Percentiles rank a stretch among this genome's conserved stretches.
These are phyloP conservation scores for Hordeum pubiflorum DNA, from an alignment of 202 grass and related monocot species.

Conservation along the genomic window DNA sequence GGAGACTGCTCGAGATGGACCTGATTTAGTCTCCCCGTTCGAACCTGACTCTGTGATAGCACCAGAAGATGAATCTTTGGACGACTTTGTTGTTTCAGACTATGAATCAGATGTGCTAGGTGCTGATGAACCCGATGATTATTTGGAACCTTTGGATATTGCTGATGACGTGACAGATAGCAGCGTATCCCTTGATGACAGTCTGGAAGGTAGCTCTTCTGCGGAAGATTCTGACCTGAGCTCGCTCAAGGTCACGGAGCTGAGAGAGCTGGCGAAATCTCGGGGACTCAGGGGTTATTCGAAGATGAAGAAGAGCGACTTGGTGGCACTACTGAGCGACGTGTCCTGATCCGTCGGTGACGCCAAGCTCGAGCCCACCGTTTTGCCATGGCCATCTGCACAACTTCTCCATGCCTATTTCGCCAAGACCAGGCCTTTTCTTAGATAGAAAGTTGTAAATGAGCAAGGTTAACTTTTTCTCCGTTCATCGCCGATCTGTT, in stretches of 20 bases:
- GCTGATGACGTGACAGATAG: background rate
- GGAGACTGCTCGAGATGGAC: slow-evolving; percentile 15
- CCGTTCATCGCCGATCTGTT: slow-evolving; percentile 4
- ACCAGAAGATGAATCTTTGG: slow-evolving; percentile 23
- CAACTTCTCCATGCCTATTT: background rate
- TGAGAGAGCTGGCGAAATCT: slow-evolving; percentile 61
- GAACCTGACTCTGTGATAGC: slow-evolving; percentile 19
- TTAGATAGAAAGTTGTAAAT: slow-evolving; percentile 33
- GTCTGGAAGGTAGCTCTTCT: background rate
- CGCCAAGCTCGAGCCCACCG: background rate
- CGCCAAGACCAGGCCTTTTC: background rate
- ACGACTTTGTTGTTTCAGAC: slow-evolving; percentile 16
- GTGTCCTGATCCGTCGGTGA: background rate
- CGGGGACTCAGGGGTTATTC: slow-evolving; percentile 62
- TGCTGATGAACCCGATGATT: slow-evolving; percentile 3
- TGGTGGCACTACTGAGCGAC: slow-evolving; percentile 46
- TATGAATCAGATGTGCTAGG: slow-evolving; percentile 24
- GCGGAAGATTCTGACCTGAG: slow-evolving; percentile 34
- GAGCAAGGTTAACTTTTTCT: slow-evolving; percentile 22
- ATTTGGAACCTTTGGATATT: slow-evolving; percentile 9
- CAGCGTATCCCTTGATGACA: slow-evolving; percentile 1
- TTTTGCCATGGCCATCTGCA: background rate
- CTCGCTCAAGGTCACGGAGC: slow-evolving; percentile 50
- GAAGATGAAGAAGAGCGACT: slow-evolving; percentile 71
- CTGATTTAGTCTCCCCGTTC: background rate